These are phyloP conservation scores for Mycotypha africana DNA, from an alignment of 371 early-diverging fungal species.

Conservation along the genomic window DNA sequence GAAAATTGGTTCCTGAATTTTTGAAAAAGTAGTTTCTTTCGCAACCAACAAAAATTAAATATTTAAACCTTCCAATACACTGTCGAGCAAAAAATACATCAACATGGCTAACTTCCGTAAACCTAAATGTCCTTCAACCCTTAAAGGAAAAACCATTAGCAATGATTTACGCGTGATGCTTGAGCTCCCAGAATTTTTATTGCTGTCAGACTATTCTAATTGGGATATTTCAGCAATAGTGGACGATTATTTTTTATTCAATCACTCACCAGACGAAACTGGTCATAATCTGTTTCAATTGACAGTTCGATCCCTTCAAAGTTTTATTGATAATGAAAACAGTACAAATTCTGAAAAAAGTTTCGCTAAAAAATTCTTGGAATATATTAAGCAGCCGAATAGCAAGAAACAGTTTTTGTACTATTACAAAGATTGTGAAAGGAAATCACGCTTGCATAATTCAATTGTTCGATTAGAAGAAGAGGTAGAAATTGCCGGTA, in stretches of 20 bases:
- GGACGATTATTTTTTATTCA: conserved; percentile 2
- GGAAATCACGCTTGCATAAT: conserved; percentile 1
- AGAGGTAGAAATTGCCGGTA: conserved; percentile 13
- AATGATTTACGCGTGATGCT: not conserved
- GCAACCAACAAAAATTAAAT: too few species aligned
- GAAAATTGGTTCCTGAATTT: too few species aligned
- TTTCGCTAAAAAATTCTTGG: conserved; percentile 5
- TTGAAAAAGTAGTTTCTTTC: too few species aligned
- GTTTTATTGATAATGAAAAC: not conserved
- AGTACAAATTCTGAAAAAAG: conserved; percentile 5
- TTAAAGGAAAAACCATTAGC: not conserved
- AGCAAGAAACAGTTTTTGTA: conserved; percentile 7
- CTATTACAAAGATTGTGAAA: conserved; percentile 3
- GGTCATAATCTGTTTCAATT: conserved; percentile 1
- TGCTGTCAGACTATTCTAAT: conserved; percentile 1
- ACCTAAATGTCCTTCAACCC: not conserved
- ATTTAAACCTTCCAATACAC: too few species aligned
- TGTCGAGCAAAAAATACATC: not conserved
- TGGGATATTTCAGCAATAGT: conserved; percentile 3
- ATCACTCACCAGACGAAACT: not conserved
- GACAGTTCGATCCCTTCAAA: not conserved
- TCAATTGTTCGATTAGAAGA: conserved; percentile 1
- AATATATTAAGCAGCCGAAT: not conserved
- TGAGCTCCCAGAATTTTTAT: conserved; percentile 1
- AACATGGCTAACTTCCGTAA: not conserved